Evolutionary conservation across 371 early-diverging fungal species (phyloP).

Genomic region (Encephalitozoon hellem): DNA sequence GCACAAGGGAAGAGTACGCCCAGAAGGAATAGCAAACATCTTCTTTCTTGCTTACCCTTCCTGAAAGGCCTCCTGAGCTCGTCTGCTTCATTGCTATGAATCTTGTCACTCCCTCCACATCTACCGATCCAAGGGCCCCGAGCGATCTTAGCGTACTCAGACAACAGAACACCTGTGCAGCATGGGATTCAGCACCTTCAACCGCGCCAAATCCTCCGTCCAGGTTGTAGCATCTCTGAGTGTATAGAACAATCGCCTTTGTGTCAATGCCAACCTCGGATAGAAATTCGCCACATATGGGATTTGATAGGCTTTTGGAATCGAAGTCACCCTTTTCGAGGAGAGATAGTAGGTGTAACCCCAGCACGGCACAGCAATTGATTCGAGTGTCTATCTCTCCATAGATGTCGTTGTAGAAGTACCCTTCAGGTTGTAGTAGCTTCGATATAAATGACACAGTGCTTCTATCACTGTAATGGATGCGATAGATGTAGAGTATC

Average conservation of each 20-base stretch:
- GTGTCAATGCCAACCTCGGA: slow-evolving; percentile 64
- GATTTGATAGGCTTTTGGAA: background rate
- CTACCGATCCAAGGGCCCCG: slow-evolving; percentile 67
- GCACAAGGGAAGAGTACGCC: slow-evolving; percentile 78
- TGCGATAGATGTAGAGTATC: slow-evolving; percentile 71
- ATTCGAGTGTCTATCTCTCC: slow-evolving; percentile 89
- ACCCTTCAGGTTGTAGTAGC: slow-evolving; percentile 66
- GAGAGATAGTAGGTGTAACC: slow-evolving; percentile 65
- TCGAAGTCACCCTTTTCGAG: slow-evolving; percentile 56
- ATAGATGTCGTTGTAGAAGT: slow-evolving; percentile 77
- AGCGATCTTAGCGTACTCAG: slow-evolving; percentile 74
- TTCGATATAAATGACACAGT: slow-evolving; percentile 62
- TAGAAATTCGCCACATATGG: slow-evolving; percentile 5
- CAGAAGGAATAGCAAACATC: slow-evolving; percentile 99
- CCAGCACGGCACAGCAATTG: slow-evolving; percentile 71
- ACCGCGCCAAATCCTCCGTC: slow-evolving; percentile 89
- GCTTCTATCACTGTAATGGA: slow-evolving; percentile 66
- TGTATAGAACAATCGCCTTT: slow-evolving; percentile 67
- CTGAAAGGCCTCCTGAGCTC: slow-evolving; percentile 82
- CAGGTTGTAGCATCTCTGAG: slow-evolving; percentile 72
- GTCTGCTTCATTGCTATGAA: slow-evolving; percentile 87
- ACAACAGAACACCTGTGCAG: slow-evolving; percentile 77
- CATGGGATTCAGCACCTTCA: slow-evolving; percentile 85
- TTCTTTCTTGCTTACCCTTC: slow-evolving; percentile 85
- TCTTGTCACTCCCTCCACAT: slow-evolving; percentile 67